A percentile compares a stretch with the other conserved stretches of the same genome.
phyloP scores from a whole-genome alignment of 2,329 filamentous ascomycete species.

The Fusarium domesticum region DNA sequence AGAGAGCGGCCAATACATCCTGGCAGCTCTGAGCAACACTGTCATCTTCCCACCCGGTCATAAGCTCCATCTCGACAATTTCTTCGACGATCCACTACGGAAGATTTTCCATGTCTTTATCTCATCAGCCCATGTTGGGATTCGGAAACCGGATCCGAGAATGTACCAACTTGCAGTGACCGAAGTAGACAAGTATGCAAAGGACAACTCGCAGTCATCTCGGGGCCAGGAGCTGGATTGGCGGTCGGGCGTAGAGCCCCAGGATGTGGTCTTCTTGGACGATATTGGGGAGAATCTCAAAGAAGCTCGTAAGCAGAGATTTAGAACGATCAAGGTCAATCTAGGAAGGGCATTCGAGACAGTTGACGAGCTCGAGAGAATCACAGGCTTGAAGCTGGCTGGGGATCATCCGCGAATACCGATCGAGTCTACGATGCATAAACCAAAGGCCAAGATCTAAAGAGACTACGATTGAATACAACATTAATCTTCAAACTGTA shows the following conservation, averaged over 20 bases:
- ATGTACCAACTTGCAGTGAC: conserved; percentile 76
- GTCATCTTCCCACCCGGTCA: conserved; percentile 79
- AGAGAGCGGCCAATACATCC: conserved; percentile 60
- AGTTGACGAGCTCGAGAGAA: conserved; percentile 73
- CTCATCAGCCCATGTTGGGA: conserved; percentile 78
- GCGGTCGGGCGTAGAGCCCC: conserved; percentile 51
- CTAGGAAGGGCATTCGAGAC: conserved; percentile 77
- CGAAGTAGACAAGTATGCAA: conserved; percentile 62
- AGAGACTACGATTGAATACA: too few species aligned
- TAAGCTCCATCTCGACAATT: conserved; percentile 54
- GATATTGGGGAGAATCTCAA: conserved; percentile 94
- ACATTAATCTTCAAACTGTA: too few species aligned
- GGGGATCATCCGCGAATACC: conserved; percentile 53
- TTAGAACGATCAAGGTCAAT: conserved; percentile 80
- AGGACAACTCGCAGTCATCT: conserved; percentile 43
- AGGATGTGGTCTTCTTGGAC: conserved; percentile 82
- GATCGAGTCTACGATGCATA: conserved; percentile 36
- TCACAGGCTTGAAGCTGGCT: conserved; percentile 66
- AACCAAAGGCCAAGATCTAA: conserved; percentile 43
- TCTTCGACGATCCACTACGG: conserved; percentile 55
- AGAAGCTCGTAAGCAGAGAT: conserved; percentile 68
- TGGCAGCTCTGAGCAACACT: conserved; percentile 88
- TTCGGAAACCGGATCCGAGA: conserved; percentile 79
- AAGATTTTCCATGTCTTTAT: conserved; percentile 82
- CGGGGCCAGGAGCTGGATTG: conserved; percentile 43